Conservation (phyloP, 371 early-diverging fungal genomes). For the Rhizopus stolonifer region DNA sequence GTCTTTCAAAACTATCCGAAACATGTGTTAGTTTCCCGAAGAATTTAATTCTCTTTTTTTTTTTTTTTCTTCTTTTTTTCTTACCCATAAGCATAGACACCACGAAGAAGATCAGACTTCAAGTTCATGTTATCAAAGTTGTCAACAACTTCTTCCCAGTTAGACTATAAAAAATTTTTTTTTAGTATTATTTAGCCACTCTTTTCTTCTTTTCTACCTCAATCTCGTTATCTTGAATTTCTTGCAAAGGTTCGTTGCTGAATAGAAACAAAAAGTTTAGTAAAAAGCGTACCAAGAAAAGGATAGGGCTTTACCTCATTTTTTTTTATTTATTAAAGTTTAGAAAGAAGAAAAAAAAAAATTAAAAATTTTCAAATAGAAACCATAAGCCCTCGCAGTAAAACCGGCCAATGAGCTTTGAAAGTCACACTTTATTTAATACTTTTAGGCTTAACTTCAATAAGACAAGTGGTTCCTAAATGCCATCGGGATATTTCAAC, state of each 20-base stretch:
- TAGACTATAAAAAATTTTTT: slow-evolving; percentile 51
- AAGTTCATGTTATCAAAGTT: slow-evolving; percentile 87
- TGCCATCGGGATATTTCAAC: slow-evolving; percentile 65
- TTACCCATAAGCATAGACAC: slow-evolving; percentile 87
- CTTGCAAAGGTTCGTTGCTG: slow-evolving; percentile 39
- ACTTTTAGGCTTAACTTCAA: slow-evolving; percentile 53
- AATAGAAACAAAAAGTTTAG: not conserved
- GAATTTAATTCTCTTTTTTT: not conserved
- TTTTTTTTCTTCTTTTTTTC: slow-evolving; percentile 10
- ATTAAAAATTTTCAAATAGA: slow-evolving; percentile 11
- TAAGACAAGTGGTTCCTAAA: slow-evolving; percentile 79
- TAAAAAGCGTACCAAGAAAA: not conserved
- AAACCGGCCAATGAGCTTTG: too few species aligned
- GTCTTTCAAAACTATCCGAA: slow-evolving; percentile 74
- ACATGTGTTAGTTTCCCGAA: not conserved
- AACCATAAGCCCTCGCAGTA: slow-evolving; percentile 1
- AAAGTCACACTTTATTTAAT: not conserved
- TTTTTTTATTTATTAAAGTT: slow-evolving; percentile 21
- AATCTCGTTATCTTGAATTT: slow-evolving; percentile 44
- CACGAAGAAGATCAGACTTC: slow-evolving; percentile 82
- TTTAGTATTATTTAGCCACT: too few species aligned
- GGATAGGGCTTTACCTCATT: slow-evolving; percentile 22
- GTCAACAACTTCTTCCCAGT: slow-evolving; percentile 73
- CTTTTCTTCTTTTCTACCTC: too few species aligned
- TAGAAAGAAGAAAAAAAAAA: slow-evolving; percentile 21